Evolutionary conservation across 2,329 filamentous ascomycete species (phyloP), one percentile per base, ranked within the genome.

Genomic region (Cordyceps farinosa): DNA sequence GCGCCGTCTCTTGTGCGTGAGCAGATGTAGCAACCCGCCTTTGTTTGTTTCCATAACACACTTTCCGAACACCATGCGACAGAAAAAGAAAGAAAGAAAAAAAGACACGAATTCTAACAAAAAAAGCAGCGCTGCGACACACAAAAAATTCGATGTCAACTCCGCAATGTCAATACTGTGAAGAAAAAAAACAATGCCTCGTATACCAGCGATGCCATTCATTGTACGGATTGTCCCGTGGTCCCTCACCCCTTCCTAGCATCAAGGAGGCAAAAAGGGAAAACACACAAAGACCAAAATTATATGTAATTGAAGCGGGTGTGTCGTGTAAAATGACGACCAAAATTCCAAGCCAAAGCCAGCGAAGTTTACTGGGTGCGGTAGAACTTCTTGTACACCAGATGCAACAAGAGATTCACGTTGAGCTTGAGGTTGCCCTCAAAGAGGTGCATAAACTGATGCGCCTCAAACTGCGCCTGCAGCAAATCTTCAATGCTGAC

Each of bases 331-430:
- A 45, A 40, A 45, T 3, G 45, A 22, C 45, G 34, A 5, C 11
- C 48, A 13, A 29, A 29, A 29, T 4, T 11, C 29, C 22, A 56
- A 42, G 22, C 40, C 48, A 30, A 9, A 3, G 9, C n/a, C 29
- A 40, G 42, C 44, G 22, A 22, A 27, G 22, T 34, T 78, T 78
- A 87, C 71, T 88, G 86, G 65, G 87, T 89, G 66, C 87, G 81
- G 75, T 99, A 99, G 77, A 99, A 99, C 83, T 99, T 99, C 85
- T 96, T 96, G 82, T 98, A 98, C 69, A 99, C 85, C 76, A 98
- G 82, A 83, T 99, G 95, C 81, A 99, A 82, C 78, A 99, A 87
- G 72, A 99, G 77, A 80, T 99, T 99, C 72, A 99, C 95, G 76
- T 98, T 98, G 72, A 99, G 84, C 77, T 90, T 89, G 73, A 97